Evolutionary conservation across 2,329 filamentous ascomycete species (phyloP).

Genomic region (Clonostachys rosea): DNA sequence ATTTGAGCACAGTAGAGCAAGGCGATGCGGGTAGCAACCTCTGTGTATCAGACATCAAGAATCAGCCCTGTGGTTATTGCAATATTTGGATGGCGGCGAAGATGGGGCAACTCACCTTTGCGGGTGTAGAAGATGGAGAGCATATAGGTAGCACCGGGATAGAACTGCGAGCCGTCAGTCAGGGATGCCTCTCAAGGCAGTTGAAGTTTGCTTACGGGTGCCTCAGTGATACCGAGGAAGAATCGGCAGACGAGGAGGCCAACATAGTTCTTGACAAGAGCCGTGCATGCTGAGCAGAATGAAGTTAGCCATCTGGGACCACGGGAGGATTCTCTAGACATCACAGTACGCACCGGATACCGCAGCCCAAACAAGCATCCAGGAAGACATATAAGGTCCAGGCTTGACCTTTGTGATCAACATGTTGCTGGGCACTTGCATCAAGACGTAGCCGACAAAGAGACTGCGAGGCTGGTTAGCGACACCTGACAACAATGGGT

Average conservation of each 20-base stretch:
- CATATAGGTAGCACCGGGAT: slow-evolving; percentile 29
- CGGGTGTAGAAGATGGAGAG: slow-evolving; percentile 25
- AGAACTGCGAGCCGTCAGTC: slow-evolving; percentile 18
- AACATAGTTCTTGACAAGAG: slow-evolving; percentile 23
- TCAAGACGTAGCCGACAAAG: slow-evolving; percentile 37
- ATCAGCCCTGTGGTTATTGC: slow-evolving; percentile 12
- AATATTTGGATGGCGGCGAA: too few relatives aligned
- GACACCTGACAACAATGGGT: not conserved
- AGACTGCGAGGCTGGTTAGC: slow-evolving; percentile 8
- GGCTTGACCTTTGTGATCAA: slow-evolving; percentile 29
- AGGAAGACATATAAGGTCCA: slow-evolving; percentile 32
- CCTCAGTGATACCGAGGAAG: slow-evolving; percentile 31
- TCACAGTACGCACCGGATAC: slow-evolving; percentile 17
- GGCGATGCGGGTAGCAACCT: slow-evolving; percentile 57
- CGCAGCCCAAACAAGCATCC: slow-evolving; percentile 34
- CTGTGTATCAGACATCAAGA: slow-evolving; percentile 54
- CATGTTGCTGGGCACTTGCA: slow-evolving; percentile 30
- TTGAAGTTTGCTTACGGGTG: slow-evolving; percentile 15
- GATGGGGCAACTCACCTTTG: slow-evolving; percentile 10
- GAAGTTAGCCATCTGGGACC: too few relatives aligned
- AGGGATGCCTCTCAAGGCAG: not conserved
- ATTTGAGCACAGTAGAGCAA: slow-evolving; percentile 56
- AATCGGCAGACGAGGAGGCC: slow-evolving; percentile 28
- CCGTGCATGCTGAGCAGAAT: slow-evolving; percentile 18
- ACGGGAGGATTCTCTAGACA: not conserved